Conservation (phyloP, 495 filamentous ascomycete species). For the Penicillium paradoxum region DNA sequence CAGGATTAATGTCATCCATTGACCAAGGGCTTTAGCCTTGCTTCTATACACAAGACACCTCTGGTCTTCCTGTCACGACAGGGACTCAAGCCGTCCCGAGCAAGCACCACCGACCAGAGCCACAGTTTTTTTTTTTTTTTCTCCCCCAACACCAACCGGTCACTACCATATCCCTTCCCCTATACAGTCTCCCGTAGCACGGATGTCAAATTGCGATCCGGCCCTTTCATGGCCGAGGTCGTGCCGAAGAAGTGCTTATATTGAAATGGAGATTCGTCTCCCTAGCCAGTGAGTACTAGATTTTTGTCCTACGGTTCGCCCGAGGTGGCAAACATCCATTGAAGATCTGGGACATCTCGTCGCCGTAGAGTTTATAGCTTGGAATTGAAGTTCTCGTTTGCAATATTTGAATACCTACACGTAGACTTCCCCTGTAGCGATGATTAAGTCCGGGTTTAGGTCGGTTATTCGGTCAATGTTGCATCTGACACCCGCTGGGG, state of each 20-base stretch:
- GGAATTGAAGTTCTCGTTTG: neutral
- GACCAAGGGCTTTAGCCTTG: neutral
- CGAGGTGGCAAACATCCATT: slow-evolving; percentile 48
- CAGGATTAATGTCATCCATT: slow-evolving; percentile 3
- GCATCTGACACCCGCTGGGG: too few relatives aligned
- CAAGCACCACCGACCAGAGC: too few relatives aligned
- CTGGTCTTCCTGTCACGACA: slow-evolving; percentile 22
- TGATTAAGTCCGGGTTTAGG: too few relatives aligned
- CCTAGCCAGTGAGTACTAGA: slow-evolving; percentile 47
- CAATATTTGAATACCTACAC: too few relatives aligned
- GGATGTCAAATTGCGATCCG: slow-evolving; percentile 99
- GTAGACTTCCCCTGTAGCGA: too few relatives aligned
- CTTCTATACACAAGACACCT: neutral
- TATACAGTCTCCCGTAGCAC: slow-evolving; percentile 53
- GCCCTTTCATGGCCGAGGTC: slow-evolving; percentile 78
- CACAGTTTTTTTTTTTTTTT: slow-evolving; percentile 7
- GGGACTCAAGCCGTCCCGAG: too few relatives aligned
- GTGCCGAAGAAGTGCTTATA: slow-evolving; percentile 87
- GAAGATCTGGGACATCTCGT: slow-evolving; percentile 23
- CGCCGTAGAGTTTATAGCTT: neutral
- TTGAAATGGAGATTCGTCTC: slow-evolving; percentile 29
- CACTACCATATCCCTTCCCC: neutral
- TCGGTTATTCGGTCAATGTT: too few relatives aligned
- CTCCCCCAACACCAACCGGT: too few relatives aligned
- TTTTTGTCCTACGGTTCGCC: slow-evolving; percentile 37